phyloP scores from a whole-genome alignment of 306 rosid species.

The Luffa acutangula region DNA sequence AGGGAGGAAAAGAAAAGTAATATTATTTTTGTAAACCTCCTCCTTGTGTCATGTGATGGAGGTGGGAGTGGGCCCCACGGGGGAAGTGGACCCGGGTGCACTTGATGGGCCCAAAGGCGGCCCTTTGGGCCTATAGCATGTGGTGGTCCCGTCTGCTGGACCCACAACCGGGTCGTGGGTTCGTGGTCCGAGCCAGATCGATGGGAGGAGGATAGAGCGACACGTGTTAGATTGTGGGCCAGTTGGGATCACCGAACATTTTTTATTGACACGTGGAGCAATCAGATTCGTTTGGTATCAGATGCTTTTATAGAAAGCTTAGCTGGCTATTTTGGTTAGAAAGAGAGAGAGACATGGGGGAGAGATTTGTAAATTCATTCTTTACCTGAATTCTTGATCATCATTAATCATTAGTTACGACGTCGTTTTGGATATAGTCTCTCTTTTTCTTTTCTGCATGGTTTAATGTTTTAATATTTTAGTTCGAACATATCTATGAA shows the following conservation, averaged over 20 bases:
- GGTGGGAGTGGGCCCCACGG: neutral
- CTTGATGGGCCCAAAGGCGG: neutral
- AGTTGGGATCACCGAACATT: neutral
- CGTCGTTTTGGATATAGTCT: neutral
- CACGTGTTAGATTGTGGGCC: neutral
- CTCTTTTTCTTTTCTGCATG: neutral
- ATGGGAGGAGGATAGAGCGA: neutral
- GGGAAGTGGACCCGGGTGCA: neutral
- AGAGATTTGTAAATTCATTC: conserved; percentile 8
- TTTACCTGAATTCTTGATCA: conserved; percentile 5
- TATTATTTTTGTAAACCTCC: too few relatives aligned
- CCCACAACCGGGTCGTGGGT: neutral
- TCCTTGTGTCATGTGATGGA: neutral
- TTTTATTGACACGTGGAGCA: neutral
- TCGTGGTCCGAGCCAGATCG: neutral
- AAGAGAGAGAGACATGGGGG: neutral
- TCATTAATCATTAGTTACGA: neutral
- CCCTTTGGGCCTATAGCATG: neutral
- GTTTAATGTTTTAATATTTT: neutral
- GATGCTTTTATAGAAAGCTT: neutral
- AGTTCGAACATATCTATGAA: too few relatives aligned
- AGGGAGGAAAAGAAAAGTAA: too few relatives aligned
- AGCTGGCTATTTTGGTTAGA: neutral
- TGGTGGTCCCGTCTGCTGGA: neutral
- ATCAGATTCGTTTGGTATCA: neutral